phyloP scores from a whole-genome alignment of 2,329 filamentous ascomycete genomes.

The Pyrenophora teres region DNA sequence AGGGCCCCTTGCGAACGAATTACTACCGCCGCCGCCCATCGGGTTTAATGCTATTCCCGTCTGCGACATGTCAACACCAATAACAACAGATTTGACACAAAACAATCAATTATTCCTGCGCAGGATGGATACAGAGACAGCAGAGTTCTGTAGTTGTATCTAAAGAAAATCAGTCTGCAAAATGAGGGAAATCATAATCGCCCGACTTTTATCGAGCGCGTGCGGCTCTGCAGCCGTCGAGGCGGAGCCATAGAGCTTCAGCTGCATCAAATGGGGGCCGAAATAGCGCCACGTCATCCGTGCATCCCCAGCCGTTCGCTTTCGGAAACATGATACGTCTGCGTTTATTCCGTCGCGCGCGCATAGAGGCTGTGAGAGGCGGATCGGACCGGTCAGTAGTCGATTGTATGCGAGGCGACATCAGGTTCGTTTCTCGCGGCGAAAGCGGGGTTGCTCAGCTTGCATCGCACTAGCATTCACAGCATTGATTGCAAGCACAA shows the following conservation, averaged over 20 bases:
- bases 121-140: too few species aligned
- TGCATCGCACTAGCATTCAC: too few species aligned
- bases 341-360: conserved; percentile 11
- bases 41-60: not conserved
- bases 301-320: conserved; percentile 14
- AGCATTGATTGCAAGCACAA: too few species aligned
- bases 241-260: conserved; percentile 17
- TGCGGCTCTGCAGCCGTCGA: conserved; percentile 25
- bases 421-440: too few species aligned
- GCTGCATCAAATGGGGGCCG: conserved; percentile 22
- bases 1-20: conserved; percentile 5
- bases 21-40: conserved; percentile 9
- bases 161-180: too few species aligned
- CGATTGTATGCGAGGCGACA: too few species aligned
- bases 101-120: too few species aligned
- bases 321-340: not conserved
- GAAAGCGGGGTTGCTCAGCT: too few species aligned
- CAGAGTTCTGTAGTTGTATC: too few species aligned
- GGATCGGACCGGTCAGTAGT: conserved; percentile 8
- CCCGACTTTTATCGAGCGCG: conserved; percentile 21
- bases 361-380: conserved; percentile 12
- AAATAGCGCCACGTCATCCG: conserved; percentile 27
- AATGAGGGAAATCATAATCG: not conserved
- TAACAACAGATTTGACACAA: too few species aligned
- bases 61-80: too few species aligned